Evolutionary conservation across 176 grass and related monocot genomes (phyloP), one percentile per base, ranked within the genome.

Genomic region (Zea luxurians): DNA sequence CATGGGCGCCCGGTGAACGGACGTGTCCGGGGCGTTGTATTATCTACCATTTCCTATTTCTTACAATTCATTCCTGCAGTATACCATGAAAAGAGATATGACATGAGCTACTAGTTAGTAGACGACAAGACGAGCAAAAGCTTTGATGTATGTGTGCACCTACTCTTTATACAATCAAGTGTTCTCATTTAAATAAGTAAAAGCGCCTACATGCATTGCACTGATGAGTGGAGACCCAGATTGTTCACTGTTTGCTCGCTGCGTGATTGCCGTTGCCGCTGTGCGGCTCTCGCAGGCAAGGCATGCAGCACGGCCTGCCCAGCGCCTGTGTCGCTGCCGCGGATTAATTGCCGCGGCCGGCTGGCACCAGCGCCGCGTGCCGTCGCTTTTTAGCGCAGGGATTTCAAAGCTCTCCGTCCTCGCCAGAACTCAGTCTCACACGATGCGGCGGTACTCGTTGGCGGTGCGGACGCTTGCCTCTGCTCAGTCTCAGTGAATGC

Each of bases 341-440:
- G 12, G 48, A 83, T 73, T 87, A 73, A 87, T 87, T 75, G 42
- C 3, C 41, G 67, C 4, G 74, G 58, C 57, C 64, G 79, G 7
- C 63, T 8, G 37, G 4, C 48, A 6, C 42, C 72, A 2, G 5
- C 40, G 37, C 37, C 6, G 18, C 12, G 11, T 13, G 55, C 12
- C 13, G 20, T 47, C 27, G 73, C 53, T 10, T 59, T 75, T 45
- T n/a, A 8, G 48, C 48, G 37, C 37, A 75, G 37, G 38, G 44
- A 58, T 58, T 48, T 68, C 4, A 83, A 77, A 27, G 53, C 73
- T 41, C 49, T 27, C 38, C 38, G 62, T 54, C 55, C 37, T 13
- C 5, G 64, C 40, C 0, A 70, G 53, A 48, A 2, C 52, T 37
- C 18, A 18, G 7, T 1, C 4, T 40, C 3, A 40, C 2, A 40